Percentiles rank a stretch among this genome's conserved stretches.
Evolutionary conservation across 2,329 filamentous ascomycete genomes (phyloP).

Genomic region (Microsporum canis): DNA sequence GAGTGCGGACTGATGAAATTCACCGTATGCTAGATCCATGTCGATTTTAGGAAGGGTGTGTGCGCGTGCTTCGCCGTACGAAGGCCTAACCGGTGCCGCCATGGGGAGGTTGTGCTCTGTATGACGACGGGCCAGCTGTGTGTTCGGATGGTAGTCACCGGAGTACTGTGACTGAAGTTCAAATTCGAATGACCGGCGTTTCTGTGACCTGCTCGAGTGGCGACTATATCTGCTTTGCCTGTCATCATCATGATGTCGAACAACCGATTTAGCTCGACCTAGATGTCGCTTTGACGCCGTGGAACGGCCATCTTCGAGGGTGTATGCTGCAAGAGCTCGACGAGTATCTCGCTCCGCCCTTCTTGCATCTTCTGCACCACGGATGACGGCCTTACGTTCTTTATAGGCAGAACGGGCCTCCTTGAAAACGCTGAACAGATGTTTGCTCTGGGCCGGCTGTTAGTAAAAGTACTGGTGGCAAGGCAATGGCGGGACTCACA

Average conservation of each 20-base stretch:
- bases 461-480: conserved; percentile 15
- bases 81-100: conserved; percentile 9
- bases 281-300: conserved; percentile 29
- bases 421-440: conserved; percentile 80
- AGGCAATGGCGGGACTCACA: conserved; percentile 39
- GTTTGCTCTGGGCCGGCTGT: conserved; percentile 58
- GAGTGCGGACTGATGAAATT: conserved; percentile 55
- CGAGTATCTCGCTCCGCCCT: conserved; percentile 49
- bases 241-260: conserved; percentile 13
- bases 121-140: conserved; percentile 28
- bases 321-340: conserved; percentile 43
- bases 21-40: conserved; percentile 85
- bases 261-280: conserved; percentile 28
- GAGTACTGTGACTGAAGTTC: conserved; percentile 9
- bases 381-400: conserved; percentile 74
- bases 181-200: conserved; percentile 19
- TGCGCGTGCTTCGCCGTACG: conserved; percentile 17
- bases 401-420: conserved; percentile 81
- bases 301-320: conserved; percentile 38
- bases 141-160: conserved; percentile 8
- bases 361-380: conserved; percentile 54
- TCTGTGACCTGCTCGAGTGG: conserved; percentile 22
- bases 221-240: conserved; percentile 12
- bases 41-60: conserved; percentile 46
- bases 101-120: conserved; percentile 26